Evolutionary conservation across 805 yeast species (phyloP).

Genomic region (Ogataea pini): DNA sequence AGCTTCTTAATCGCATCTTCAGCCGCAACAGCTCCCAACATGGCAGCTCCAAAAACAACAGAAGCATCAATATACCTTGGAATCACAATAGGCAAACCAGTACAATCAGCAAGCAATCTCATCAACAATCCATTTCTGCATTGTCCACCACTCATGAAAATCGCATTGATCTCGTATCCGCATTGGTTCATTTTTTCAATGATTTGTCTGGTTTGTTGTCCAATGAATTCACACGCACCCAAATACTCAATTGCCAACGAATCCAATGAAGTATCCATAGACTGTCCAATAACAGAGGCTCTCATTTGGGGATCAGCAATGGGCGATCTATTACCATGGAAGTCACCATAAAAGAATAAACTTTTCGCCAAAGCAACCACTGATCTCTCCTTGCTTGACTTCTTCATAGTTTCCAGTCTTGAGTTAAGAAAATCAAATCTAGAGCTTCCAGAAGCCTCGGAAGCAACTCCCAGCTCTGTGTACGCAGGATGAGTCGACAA

Average conservation of each 20-base stretch:
- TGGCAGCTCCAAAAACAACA: conserved; percentile 93
- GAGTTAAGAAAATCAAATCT: conserved; percentile 83
- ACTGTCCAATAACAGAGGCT: conserved; percentile 88
- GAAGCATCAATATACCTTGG: conserved; percentile 97
- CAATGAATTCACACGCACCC: conserved; percentile 96
- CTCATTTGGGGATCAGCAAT: conserved; percentile 93
- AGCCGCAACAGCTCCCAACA: conserved; percentile 93
- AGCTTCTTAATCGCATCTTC: conserved; percentile 50
- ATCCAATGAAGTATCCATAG: conserved; percentile 85
- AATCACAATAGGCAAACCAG: conserved; percentile 86
- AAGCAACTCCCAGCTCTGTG: conserved; percentile 62
- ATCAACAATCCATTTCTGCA: conserved; percentile 89
- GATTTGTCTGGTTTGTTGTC: conserved; percentile 95
- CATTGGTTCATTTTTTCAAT: conserved; percentile 77
- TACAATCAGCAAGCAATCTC: conserved; percentile 88
- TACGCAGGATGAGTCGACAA: conserved; percentile 87
- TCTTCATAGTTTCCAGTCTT: conserved; percentile 64
- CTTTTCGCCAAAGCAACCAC: conserved; percentile 82
- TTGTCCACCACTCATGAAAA: conserved; percentile 95
- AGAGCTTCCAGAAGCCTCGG: conserved; percentile 69
- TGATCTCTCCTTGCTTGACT: conserved; percentile 59
- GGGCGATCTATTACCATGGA: conserved; percentile 97
- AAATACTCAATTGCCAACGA: conserved; percentile 83
- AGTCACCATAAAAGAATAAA: conserved; percentile 91
- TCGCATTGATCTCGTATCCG: conserved; percentile 75